Percentiles rank a stretch among this genome's conserved stretches.
These are phyloP conservation scores for Huiozyma naganishii DNA, from an alignment of 805 yeast species.

Conservation along the genomic window DNA sequence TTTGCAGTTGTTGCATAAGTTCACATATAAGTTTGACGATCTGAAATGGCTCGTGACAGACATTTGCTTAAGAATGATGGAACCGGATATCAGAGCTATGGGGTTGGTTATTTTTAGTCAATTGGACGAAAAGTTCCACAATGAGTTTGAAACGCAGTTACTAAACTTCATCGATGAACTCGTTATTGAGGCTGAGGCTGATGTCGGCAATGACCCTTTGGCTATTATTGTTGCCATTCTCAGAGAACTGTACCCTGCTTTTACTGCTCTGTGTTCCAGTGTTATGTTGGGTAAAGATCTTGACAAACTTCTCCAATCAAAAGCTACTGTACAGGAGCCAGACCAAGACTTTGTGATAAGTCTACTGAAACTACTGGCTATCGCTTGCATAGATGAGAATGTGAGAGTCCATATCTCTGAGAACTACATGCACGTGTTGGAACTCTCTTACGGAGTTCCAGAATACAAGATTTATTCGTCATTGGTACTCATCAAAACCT, in stretches of 20 bases:
- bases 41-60: conserved; percentile 18
- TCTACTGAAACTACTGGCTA: conserved; percentile 31
- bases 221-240: conserved; percentile 13
- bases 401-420: conserved; percentile 39
- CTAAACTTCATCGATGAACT: conserved; percentile 13
- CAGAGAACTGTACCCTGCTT: conserved; percentile 20
- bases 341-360: conserved; percentile 15
- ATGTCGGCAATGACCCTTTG: conserved; percentile 16
- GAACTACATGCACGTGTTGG: conserved; percentile 33
- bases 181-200: conserved; percentile 18
- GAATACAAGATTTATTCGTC: conserved; percentile 30
- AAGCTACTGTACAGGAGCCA: conserved; percentile 8
- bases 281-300: conserved; percentile 23
- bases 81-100: conserved; percentile 13
- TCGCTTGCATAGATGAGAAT: conserved; percentile 41
- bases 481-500: conserved; percentile 42
- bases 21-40: conserved; percentile 17
- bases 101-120: conserved; percentile 14
- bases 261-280: conserved; percentile 20
- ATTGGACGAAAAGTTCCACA: conserved; percentile 9
- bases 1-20: conserved; percentile 20
- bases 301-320: conserved; percentile 17
- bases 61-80: conserved; percentile 13
- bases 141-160: conserved; percentile 13
- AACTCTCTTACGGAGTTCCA: conserved; percentile 26